A percentile compares a stretch with the other conserved stretches of the same genome.
Evolutionary conservation across 208 protist genomes (phyloP).

Genomic region (Porcisia deanei): DNA sequence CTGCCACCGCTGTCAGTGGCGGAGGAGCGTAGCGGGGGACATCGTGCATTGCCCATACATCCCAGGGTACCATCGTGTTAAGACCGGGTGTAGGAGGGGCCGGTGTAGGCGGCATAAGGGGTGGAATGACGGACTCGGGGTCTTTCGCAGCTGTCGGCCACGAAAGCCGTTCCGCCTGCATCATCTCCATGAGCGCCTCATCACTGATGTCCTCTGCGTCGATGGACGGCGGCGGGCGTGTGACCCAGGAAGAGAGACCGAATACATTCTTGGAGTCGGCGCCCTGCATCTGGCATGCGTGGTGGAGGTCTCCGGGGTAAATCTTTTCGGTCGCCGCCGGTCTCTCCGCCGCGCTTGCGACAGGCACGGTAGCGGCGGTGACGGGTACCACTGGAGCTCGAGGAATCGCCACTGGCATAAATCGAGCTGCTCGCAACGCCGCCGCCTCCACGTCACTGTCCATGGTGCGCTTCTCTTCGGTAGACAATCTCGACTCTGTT

Average conservation of each 20-base stretch:
- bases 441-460: constrained; percentile 49
- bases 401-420: constrained; percentile 50
- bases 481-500: constrained; percentile 1
- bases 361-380: constrained; percentile 8
- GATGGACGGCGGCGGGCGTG: constrained; percentile 29
- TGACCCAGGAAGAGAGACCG: constrained; percentile 20
- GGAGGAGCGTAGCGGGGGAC: constrained; percentile 25
- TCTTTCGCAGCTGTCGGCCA: constrained; percentile 9
- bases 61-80: constrained; percentile 47
- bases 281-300: background rate
- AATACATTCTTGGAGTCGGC: background rate
- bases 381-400: constrained; percentile 37
- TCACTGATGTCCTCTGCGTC: constrained; percentile 38
- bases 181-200: constrained; percentile 33
- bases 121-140: background rate
- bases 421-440: constrained; percentile 50
- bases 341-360: background rate
- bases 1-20: constrained; percentile 5
- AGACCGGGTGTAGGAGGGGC: constrained; percentile 35
- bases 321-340: background rate
- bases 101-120: constrained; percentile 55
- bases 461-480: constrained; percentile 22
- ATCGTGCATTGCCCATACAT: constrained; percentile 39
- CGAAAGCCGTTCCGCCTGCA: constrained; percentile 43
- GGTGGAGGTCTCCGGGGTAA: background rate